Conservation (phyloP, 805 yeast species). For the Wickerhamiella sorbophila region DNA sequence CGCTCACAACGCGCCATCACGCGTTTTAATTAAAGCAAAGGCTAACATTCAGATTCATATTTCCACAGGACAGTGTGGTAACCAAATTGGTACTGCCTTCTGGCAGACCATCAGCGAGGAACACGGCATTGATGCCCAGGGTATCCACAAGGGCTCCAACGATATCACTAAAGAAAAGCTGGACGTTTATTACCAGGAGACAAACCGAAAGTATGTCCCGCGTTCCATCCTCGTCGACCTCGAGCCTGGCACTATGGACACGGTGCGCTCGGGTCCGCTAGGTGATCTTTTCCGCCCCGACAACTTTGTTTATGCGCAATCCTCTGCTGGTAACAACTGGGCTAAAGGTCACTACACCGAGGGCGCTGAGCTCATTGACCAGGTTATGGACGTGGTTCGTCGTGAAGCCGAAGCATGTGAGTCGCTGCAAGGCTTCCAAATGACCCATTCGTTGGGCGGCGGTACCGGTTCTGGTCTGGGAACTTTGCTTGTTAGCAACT, state of each 20-base stretch:
- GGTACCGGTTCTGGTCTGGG: constrained; percentile 98
- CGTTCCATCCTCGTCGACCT: constrained; percentile 85
- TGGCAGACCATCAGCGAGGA: constrained; percentile 30
- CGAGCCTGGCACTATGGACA: constrained; percentile 89
- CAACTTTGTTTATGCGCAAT: constrained; percentile 75
- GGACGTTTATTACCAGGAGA: constrained; percentile 79
- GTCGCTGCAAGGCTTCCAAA: constrained; percentile 88
- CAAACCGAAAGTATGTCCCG: constrained; percentile 81
- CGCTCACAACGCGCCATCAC: not conserved
- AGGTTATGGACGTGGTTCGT: constrained; percentile 78
- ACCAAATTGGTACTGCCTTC: constrained; percentile 54
- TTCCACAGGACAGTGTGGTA: constrained; percentile 98
- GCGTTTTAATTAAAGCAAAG: not conserved
- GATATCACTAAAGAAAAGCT: constrained; percentile 33
- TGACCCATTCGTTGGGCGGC: constrained; percentile 70
- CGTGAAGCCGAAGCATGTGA: constrained; percentile 91
- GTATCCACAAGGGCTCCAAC: constrained; percentile 20
- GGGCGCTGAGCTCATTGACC: constrained; percentile 87
- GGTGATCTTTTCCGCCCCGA: constrained; percentile 88
- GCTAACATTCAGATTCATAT: constrained; percentile 53
- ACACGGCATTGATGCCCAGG: constrained; percentile 28
- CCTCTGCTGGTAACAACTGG: constrained; percentile 94
- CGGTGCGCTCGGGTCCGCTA: constrained; percentile 62
- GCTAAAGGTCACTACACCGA: constrained; percentile 95
- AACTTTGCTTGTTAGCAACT: constrained; percentile 67